A percentile compares a stretch with the other conserved stretches of the same genome.
These are phyloP conservation scores for Phytophthora idaei DNA, from an alignment of 352 stramenopile genomes.

Conservation along the genomic window DNA sequence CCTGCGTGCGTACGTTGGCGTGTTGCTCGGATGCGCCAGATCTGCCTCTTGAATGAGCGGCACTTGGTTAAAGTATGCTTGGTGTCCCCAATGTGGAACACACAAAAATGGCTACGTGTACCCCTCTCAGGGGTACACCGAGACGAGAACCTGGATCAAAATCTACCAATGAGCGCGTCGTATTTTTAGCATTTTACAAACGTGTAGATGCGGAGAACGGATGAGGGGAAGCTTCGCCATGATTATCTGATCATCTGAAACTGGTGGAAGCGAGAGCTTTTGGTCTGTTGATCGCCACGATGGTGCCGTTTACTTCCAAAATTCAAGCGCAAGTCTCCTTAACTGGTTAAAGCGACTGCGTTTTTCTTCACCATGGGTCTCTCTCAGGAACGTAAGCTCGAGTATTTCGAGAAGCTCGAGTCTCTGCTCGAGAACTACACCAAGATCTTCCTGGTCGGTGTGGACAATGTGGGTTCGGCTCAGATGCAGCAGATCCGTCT, in stretches of 20 bases:
- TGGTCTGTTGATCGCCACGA: neutral
- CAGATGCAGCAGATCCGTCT: slow-evolving; percentile 99
- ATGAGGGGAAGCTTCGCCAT: slow-evolving; percentile 3
- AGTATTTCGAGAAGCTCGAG: slow-evolving; percentile 98
- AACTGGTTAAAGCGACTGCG: slow-evolving; percentile 90
- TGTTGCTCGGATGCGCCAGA: slow-evolving; percentile 9
- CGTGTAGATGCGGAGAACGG: slow-evolving; percentile 3
- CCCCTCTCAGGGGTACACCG: slow-evolving; percentile 8
- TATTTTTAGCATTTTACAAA: slow-evolving; percentile 16
- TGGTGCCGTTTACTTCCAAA: slow-evolving; percentile 43
- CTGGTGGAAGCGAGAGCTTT: slow-evolving; percentile 45
- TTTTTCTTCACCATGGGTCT: slow-evolving; percentile 91
- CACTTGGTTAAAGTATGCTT: slow-evolving; percentile 13
- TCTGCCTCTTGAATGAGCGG: slow-evolving; percentile 2
- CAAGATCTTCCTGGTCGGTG: slow-evolving; percentile 98
- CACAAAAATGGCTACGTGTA: slow-evolving; percentile 17
- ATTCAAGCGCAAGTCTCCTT: slow-evolving; percentile 86
- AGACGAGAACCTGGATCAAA: neutral
- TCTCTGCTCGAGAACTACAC: slow-evolving; percentile 95
- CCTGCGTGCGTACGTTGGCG: neutral
- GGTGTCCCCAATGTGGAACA: slow-evolving; percentile 1
- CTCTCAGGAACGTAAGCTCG: slow-evolving; percentile 96
- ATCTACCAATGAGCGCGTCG: slow-evolving; percentile 21
- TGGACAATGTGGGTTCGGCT: slow-evolving; percentile 99
- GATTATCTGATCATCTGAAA: slow-evolving; percentile 24